Evolutionary conservation across 2,329 filamentous ascomycete genomes (phyloP), one percentile per base, ranked within the genome.

Genomic region (Penicillium capsulatum): DNA sequence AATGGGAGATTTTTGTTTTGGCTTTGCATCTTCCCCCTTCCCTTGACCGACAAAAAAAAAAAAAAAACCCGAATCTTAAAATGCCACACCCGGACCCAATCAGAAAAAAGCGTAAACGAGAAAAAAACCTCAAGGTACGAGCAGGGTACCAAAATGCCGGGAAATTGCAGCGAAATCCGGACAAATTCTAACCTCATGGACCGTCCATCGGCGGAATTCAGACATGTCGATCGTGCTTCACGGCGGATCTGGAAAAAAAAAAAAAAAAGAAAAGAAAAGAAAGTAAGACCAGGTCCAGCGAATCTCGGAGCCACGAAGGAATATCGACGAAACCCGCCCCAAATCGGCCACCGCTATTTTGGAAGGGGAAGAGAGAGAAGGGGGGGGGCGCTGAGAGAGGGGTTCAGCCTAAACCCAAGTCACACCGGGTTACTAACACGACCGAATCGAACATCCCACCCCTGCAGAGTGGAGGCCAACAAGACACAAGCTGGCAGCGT

Each of bases 191-290:
- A 68, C 66, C 64, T 73, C 69, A 35, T 64, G 65, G 34, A 74
- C 67, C n/a, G 60, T 68, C 71, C 71, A 74, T 49, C 54, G 65
- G 42, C 69, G 58, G 44, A 70, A 54, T 39, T 57, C 53, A 31
- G 60, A 50, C 63, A 67, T 54, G 48, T 37, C 44, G 52, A 54
- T 54, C 52, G 7, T n/a, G n/a, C n/a, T n/a, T n/a, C n/a, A n/a
- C n/a, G n/a, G n/a, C n/a, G n/a, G n/a, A n/a, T n/a, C n/a, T n/a
- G n/a, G n/a, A n/a, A n/a, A n/a, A n/a, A n/a, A n/a, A n/a, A n/a
- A n/a, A n/a, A n/a, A n/a, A n/a, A n/a, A n/a, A n/a, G n/a, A n/a
- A n/a, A n/a, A n/a, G n/a, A n/a, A n/a, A n/a, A n/a, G n/a, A n/a
- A n/a, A n/a, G n/a, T n/a, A n/a, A n/a, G n/a, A n/a, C n/a, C n/a